These are phyloP conservation scores for Candida ulmi DNA, from an alignment of 805 yeast genomes.

Conservation along the genomic window DNA sequence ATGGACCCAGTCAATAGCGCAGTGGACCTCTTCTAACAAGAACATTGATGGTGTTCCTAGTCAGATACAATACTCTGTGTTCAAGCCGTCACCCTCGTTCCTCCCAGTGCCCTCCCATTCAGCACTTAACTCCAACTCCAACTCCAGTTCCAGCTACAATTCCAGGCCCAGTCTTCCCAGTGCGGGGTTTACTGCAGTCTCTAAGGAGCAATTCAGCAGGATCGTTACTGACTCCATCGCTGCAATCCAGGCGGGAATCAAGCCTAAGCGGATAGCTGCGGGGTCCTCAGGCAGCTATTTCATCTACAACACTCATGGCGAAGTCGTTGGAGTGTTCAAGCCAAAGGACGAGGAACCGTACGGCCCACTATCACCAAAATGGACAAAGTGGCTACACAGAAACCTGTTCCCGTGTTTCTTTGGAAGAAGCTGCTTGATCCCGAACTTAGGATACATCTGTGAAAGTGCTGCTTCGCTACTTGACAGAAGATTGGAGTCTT, in stretches of 20 bases:
- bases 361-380: conserved; percentile 71
- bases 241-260: conserved; percentile 41
- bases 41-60: conserved; percentile 21
- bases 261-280: conserved; percentile 49
- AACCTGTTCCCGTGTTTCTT: conserved; percentile 74
- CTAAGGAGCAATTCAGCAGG: conserved; percentile 27
- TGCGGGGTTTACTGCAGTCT: conserved; percentile 22
- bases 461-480: conserved; percentile 69
- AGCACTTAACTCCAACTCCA: no score
- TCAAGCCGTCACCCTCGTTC: conserved; percentile 34
- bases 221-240: conserved; percentile 38
- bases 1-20: conserved; percentile 24
- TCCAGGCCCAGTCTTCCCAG: no score
- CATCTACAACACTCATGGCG: conserved; percentile 31
- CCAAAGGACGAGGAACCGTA: conserved; percentile 81
- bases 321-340: conserved; percentile 58
- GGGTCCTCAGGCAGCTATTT: conserved; percentile 75
- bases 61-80: conserved; percentile 53
- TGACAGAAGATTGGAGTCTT: conserved; percentile 52
- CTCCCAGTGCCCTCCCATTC: conserved; percentile 19
- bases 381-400: conserved; percentile 76
- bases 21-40: conserved; percentile 21
- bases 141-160: no score
- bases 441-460: conserved; percentile 65
- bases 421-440: conserved; percentile 67